Conservation (phyloP, 495 filamentous ascomycete genomes). For the Trypethelium eluteriae region DNA sequence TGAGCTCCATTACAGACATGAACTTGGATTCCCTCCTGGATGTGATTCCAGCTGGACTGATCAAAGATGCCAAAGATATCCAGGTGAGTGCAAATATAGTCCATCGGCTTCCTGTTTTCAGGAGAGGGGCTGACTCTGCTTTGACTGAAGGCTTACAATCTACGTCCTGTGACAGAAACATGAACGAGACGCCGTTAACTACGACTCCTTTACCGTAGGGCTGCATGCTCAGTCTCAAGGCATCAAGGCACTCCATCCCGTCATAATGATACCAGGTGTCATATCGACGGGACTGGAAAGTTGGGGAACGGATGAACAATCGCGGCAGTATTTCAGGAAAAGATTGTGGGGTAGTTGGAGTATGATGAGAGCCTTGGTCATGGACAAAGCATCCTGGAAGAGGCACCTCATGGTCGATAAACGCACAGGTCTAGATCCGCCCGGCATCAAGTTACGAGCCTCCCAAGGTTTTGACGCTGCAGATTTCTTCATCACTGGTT, state of each 20-base stretch:
- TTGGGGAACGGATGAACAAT: slow-evolving; percentile 79
- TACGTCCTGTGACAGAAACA: slow-evolving; percentile 47
- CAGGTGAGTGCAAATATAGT: slow-evolving; percentile 46
- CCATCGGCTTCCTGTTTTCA: background rate
- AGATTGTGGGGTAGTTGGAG: slow-evolving; percentile 94
- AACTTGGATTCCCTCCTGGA: slow-evolving; percentile 78
- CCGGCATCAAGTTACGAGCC: slow-evolving; percentile 83
- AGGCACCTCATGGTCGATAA: slow-evolving; percentile 95
- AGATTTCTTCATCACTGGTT: slow-evolving; percentile 88
- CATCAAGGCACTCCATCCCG: slow-evolving; percentile 71
- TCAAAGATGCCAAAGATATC: slow-evolving; percentile 75
- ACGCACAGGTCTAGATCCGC: slow-evolving; percentile 81
- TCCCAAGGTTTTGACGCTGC: slow-evolving; percentile 97
- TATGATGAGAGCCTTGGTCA: slow-evolving; percentile 91
- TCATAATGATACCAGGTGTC: slow-evolving; percentile 95
- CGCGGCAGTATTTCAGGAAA: slow-evolving; percentile 85
- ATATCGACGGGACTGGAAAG: slow-evolving; percentile 96
- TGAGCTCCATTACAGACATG: slow-evolving; percentile 71
- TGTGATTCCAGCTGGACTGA: slow-evolving; percentile 70
- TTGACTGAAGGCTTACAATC: slow-evolving; percentile 5
- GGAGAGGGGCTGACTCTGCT: slow-evolving; percentile 6
- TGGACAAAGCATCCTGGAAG: slow-evolving; percentile 93
- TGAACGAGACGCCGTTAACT: slow-evolving; percentile 78
- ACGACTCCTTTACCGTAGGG: slow-evolving; percentile 89
- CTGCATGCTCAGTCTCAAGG: slow-evolving; percentile 76